phyloP scores from a whole-genome alignment of 177 flowering plant genomes.

The Vitis hybrid region DNA sequence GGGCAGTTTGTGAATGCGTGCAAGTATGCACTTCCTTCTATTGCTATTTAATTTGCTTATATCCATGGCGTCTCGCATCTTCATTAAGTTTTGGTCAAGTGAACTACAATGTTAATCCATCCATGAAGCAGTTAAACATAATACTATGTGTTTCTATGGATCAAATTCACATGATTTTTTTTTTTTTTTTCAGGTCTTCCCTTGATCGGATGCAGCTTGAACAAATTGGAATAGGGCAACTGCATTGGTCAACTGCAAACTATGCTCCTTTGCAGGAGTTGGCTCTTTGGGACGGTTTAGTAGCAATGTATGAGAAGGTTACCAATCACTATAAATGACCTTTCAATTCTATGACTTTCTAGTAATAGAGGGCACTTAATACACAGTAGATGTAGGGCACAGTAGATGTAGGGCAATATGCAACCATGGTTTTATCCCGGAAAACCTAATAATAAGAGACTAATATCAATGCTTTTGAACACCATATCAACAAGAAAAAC shows the following conservation, averaged over 20 bases:
- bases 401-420: background rate
- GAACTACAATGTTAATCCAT: too few relatives aligned
- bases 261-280: constrained; percentile 92
- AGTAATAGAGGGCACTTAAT: too few relatives aligned
- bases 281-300: constrained; percentile 98
- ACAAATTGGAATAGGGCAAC: constrained; percentile 86
- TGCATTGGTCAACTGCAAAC: constrained; percentile 98
- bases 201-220: constrained; percentile 78
- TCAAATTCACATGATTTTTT: background rate
- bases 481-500: too few relatives aligned
- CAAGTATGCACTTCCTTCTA: constrained; percentile 44
- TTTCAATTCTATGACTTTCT: background rate
- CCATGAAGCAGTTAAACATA: too few relatives aligned
- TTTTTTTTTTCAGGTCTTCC: constrained; percentile 54
- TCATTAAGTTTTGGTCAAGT: too few relatives aligned
- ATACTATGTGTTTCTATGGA: too few relatives aligned
- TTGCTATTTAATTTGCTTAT: background rate
- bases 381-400: background rate
- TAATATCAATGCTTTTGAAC: too few relatives aligned
- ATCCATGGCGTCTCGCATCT: background rate
- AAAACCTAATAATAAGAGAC: background rate
- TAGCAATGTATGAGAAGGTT: constrained; percentile 99
- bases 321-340: constrained; percentile 17
- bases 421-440: background rate
- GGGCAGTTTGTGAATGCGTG: constrained; percentile 91